These are phyloP conservation scores for Butyriboletus loyo DNA, from an alignment of 768 basidiomycete genomes.

Conservation along the genomic window DNA sequence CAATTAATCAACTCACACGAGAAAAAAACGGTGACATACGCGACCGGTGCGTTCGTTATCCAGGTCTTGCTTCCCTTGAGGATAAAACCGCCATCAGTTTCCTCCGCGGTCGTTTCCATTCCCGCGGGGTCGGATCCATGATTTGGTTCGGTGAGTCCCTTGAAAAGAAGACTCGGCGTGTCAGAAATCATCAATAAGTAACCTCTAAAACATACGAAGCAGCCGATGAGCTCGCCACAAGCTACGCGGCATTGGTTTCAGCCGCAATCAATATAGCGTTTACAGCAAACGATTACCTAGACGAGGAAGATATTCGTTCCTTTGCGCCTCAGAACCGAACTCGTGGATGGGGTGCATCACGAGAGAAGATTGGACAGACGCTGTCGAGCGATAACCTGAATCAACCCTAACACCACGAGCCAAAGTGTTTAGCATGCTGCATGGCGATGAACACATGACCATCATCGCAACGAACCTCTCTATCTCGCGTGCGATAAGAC, in stretches of 20 bases:
- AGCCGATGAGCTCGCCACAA: conserved; percentile 83
- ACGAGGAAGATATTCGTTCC: conserved; percentile 84
- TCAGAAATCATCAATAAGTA: not conserved
- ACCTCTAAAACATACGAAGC: conserved; percentile 65
- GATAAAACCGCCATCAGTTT: conserved; percentile 80
- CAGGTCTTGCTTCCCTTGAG: conserved; percentile 94
- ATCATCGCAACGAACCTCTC: conserved; percentile 57
- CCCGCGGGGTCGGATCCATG: conserved; percentile 96
- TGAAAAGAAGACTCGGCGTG: not conserved
- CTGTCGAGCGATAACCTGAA: conserved; percentile 92
- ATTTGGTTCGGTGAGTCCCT: conserved; percentile 96
- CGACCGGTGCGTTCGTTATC: conserved; percentile 93
- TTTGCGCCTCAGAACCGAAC: conserved; percentile 87
- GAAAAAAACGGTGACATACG: conserved; percentile 50
- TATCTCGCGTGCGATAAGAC: conserved; percentile 89
- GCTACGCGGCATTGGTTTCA: conserved; percentile 41
- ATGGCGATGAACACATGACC: not conserved
- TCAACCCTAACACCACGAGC: conserved; percentile 61
- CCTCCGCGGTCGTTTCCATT: conserved; percentile 93
- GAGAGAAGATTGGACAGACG: conserved; percentile 93
- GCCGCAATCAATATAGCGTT: not conserved
- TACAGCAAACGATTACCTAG: conserved; percentile 49
- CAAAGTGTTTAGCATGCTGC: not conserved
- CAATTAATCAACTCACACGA: conserved; percentile 7
- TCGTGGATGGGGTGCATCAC: conserved; percentile 94